These are phyloP conservation scores for Nidularia pulvinata DNA, from an alignment of 768 basidiomycete genomes.

Conservation along the genomic window DNA sequence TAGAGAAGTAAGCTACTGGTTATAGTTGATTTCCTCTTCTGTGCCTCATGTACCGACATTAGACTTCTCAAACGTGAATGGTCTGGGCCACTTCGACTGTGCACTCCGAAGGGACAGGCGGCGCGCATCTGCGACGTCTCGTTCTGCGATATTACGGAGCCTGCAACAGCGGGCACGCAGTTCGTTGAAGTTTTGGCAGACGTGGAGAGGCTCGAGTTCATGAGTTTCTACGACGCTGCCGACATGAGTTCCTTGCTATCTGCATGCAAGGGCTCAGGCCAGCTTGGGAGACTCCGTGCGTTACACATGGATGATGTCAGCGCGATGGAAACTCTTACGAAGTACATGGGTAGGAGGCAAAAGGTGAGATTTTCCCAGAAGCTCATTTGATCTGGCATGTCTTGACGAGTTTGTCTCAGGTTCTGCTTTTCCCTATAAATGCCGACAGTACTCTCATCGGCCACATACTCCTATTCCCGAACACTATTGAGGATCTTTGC, in stretches of 20 bases:
- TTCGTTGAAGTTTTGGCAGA: slow-evolving; percentile 47
- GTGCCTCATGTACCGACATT: too few relatives aligned
- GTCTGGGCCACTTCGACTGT: too few relatives aligned
- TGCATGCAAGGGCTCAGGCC: slow-evolving; percentile 48
- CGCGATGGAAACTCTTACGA: slow-evolving; percentile 26
- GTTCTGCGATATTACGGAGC: slow-evolving; percentile 43
- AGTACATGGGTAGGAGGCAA: slow-evolving; percentile 43
- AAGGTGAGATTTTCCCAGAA: slow-evolving; percentile 29
- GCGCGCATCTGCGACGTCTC: slow-evolving; percentile 41
- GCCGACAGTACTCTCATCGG: slow-evolving; percentile 50
- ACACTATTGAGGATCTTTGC: slow-evolving; percentile 29
- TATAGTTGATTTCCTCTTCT: too few relatives aligned
- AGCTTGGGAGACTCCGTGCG: slow-evolving; percentile 50
- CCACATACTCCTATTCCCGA: slow-evolving; percentile 55
- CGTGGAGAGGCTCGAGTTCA: slow-evolving; percentile 38
- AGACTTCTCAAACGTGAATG: too few relatives aligned
- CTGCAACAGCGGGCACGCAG: slow-evolving; percentile 28
- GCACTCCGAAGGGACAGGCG: too few relatives aligned
- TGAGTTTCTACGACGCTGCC: slow-evolving; percentile 44
- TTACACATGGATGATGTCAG: slow-evolving; percentile 31
- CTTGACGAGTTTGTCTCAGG: slow-evolving; percentile 14
- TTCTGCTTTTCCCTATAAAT: slow-evolving; percentile 43
- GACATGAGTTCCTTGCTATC: slow-evolving; percentile 47
- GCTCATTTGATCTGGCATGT: too few relatives aligned
- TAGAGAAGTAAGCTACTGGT: too few relatives aligned